Conservation (phyloP, 441 rosid genomes). For the Metrosideros polymorpha region DNA sequence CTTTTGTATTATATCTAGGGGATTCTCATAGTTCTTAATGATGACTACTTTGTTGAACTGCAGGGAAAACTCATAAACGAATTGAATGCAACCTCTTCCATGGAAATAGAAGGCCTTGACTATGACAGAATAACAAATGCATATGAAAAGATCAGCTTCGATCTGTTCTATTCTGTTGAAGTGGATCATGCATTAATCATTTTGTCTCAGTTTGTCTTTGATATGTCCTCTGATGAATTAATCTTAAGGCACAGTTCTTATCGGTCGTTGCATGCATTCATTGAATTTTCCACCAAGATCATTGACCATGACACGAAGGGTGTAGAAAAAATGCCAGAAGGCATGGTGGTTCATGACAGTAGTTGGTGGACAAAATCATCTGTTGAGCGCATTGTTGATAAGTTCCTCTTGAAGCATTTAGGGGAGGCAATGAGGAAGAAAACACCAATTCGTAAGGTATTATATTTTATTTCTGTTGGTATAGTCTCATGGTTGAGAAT, state of each 20-base stretch:
- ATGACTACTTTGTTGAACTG: slow-evolving; percentile 6
- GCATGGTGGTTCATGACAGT: slow-evolving; percentile 19
- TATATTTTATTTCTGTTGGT: not conserved
- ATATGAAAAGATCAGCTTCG: slow-evolving; percentile 51
- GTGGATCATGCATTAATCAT: slow-evolving; percentile 58
- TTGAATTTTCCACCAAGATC: slow-evolving; percentile 59
- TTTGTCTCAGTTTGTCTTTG: slow-evolving; percentile 73
- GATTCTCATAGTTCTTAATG: not conserved
- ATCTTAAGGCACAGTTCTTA: slow-evolving; percentile 78
- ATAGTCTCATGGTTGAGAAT: not conserved
- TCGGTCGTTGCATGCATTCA: slow-evolving; percentile 56
- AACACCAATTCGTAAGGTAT: slow-evolving; percentile 63
- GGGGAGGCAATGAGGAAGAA: slow-evolving; percentile 60
- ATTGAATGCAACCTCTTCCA: slow-evolving; percentile 65
- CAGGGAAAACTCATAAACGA: slow-evolving; percentile 65
- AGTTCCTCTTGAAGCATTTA: slow-evolving; percentile 63
- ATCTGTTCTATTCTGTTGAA: slow-evolving; percentile 36
- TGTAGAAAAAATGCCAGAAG: slow-evolving; percentile 16
- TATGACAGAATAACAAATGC: slow-evolving; percentile 60
- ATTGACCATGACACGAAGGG: slow-evolving; percentile 26
- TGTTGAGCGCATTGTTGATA: slow-evolving; percentile 39
- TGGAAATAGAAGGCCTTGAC: slow-evolving; percentile 82
- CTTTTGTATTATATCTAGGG: not conserved
- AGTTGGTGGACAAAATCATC: slow-evolving; percentile 48
- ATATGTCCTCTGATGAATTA: slow-evolving; percentile 70